Percentiles rank a stretch among this genome's conserved stretches.
Conservation (phyloP, 2,329 filamentous ascomycete species). For the Tolypocladium album region DNA sequence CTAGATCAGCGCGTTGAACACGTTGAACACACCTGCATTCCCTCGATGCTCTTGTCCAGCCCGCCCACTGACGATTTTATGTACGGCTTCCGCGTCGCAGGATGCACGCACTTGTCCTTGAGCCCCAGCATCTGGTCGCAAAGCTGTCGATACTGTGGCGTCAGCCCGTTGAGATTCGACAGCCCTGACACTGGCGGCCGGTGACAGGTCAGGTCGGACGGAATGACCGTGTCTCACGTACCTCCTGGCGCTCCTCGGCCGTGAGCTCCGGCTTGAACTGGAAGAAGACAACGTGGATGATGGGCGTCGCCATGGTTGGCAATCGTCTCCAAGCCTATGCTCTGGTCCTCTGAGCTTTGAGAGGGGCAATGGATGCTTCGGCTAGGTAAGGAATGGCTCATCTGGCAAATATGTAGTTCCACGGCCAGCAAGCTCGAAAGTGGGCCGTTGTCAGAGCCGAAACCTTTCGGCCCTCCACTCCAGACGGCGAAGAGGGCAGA, state of each 20-base stretch:
- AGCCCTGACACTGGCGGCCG: neutral
- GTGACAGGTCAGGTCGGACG: neutral
- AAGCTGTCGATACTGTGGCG: neutral
- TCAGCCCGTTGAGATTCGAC: neutral
- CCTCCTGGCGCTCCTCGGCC: slow-evolving; percentile 4
- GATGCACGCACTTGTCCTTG: slow-evolving; percentile 49
- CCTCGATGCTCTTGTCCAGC: slow-evolving; percentile 49
- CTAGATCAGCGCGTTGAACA: rapidly evolving
- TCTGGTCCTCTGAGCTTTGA: neutral
- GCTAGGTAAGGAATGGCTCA: neutral
- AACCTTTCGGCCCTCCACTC: neutral
- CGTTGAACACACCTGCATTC: slow-evolving; percentile 34
- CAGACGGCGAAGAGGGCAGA: neutral
- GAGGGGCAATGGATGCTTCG: neutral
- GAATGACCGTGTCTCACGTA: neutral
- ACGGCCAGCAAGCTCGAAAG: neutral
- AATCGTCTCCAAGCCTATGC: neutral
- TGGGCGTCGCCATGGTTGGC: slow-evolving; percentile 1
- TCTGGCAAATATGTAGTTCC: neutral
- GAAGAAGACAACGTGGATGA: slow-evolving; percentile 11
- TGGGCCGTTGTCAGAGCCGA: neutral
- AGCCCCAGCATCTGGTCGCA: slow-evolving; percentile 31
- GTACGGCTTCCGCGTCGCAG: slow-evolving; percentile 46
- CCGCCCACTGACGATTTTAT: slow-evolving; percentile 49
- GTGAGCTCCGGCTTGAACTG: slow-evolving; percentile 9